Evolutionary conservation across 1,139 yeast species (phyloP).

Genomic region (Magnusiomyces ingens): DNA sequence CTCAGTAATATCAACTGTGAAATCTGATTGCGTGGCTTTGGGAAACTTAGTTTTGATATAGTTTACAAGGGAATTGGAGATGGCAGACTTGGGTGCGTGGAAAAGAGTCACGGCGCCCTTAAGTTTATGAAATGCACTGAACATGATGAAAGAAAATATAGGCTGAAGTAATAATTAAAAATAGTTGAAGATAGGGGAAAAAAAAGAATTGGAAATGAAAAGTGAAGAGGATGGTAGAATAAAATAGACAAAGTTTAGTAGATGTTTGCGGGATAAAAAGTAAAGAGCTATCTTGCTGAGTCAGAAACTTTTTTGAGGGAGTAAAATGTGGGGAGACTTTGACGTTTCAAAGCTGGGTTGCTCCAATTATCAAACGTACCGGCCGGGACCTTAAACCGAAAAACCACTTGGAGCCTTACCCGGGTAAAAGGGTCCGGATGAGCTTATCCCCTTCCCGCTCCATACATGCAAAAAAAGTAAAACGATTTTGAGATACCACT

Average conservation of each 20-base stretch:
- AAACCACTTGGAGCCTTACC: too few relatives aligned
- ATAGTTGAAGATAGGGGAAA: background rate
- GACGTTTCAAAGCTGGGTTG: too few relatives aligned
- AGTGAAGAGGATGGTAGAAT: background rate
- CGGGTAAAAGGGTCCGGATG: too few relatives aligned
- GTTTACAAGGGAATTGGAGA: conserved; percentile 21
- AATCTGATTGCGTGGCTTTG: conserved; percentile 24
- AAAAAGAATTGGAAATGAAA: background rate
- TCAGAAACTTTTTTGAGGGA: too few relatives aligned
- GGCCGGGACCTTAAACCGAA: too few relatives aligned
- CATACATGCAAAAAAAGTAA: too few relatives aligned
- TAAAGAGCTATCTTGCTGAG: background rate
- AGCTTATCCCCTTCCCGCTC: too few relatives aligned
- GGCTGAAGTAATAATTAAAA: background rate
- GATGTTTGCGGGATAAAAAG: background rate
- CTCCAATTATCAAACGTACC: too few relatives aligned
- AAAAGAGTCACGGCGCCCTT: conserved; percentile 27
- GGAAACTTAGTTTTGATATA: conserved; percentile 21
- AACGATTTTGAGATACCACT: too few relatives aligned
- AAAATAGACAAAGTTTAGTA: background rate
- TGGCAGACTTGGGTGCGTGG: conserved; percentile 23
- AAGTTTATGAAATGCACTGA: conserved; percentile 24
- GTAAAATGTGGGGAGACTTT: too few relatives aligned
- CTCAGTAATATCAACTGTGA: conserved; percentile 31
- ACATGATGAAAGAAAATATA: conserved; percentile 17